Evolutionary conservation across 306 rosid genomes (phyloP).

Genomic region (Ziziphus jujuba): DNA sequence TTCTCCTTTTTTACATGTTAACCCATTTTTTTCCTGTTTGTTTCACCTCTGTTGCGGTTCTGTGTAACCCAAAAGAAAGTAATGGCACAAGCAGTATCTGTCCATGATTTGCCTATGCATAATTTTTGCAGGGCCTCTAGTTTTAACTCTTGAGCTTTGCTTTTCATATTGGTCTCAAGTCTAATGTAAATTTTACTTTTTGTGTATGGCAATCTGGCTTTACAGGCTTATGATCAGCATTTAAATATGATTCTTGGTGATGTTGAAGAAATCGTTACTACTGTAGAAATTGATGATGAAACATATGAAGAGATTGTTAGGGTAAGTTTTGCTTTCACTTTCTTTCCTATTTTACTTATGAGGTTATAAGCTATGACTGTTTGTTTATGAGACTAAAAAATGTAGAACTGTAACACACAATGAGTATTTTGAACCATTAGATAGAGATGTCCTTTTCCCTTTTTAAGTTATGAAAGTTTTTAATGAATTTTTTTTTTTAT

Average conservation of each 20-base stretch:
- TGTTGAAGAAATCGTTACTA: conserved; percentile 90
- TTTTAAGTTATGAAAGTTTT: too few relatives aligned
- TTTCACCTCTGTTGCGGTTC: conserved; percentile 4
- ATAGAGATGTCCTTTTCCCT: not conserved
- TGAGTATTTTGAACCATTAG: not conserved
- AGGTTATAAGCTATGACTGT: not conserved
- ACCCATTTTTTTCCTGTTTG: not conserved
- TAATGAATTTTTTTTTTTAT: too few relatives aligned
- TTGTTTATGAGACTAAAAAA: not conserved
- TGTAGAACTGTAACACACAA: not conserved
- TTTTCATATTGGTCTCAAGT: too few relatives aligned
- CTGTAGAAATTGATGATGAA: conserved; percentile 96
- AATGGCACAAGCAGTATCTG: not conserved
- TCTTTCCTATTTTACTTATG: not conserved
- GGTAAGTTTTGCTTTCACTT: conserved; percentile 47
- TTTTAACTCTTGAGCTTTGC: too few relatives aligned
- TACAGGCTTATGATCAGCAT: conserved; percentile 99
- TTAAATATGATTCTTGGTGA: conserved; percentile 99
- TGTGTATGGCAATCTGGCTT: not conserved
- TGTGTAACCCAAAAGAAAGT: not conserved
- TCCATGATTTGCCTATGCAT: conserved; percentile 5
- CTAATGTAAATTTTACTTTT: too few relatives aligned
- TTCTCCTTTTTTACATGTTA: too few relatives aligned
- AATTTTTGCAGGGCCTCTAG: too few relatives aligned
- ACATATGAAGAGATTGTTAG: conserved; percentile 99